phyloP scores from a whole-genome alignment of 495 filamentous ascomycete species.

The Physcia stellaris region DNA sequence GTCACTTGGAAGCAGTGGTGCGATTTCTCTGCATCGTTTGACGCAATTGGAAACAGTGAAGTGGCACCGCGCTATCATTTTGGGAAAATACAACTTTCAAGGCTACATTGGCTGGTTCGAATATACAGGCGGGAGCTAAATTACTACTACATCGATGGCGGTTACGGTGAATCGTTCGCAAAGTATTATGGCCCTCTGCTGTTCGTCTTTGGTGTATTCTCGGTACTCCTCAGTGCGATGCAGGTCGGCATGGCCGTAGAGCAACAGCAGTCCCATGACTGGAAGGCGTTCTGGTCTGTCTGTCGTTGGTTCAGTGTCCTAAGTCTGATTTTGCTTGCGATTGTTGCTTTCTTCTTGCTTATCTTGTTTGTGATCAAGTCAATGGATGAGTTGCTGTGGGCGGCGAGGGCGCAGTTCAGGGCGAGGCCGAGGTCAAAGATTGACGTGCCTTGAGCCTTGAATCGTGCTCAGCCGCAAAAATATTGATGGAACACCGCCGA shows the following conservation, averaged over 20 bases:
- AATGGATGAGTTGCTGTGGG: too few species aligned
- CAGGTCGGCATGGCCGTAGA: constrained; percentile 1
- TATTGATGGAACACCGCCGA: too few species aligned
- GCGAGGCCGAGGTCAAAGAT: too few species aligned
- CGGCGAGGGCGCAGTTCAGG: too few species aligned
- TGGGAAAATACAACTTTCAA: constrained; percentile 24
- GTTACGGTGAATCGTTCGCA: background rate
- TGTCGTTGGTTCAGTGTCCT: too few species aligned
- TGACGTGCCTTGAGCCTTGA: too few species aligned
- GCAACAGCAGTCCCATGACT: background rate
- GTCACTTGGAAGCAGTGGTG: background rate
- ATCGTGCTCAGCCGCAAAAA: too few species aligned
- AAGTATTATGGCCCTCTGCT: too few species aligned
- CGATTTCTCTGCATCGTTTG: background rate
- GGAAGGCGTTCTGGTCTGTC: background rate
- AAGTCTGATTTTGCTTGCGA: too few species aligned
- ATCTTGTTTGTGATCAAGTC: too few species aligned
- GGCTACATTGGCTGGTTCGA: constrained; percentile 15
- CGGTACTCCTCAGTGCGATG: background rate
- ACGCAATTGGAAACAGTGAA: constrained; percentile 2
- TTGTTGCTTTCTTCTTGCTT: too few species aligned
- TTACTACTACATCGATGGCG: background rate
- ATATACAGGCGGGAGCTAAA: background rate
- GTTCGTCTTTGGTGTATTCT: background rate
- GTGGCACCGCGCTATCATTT: constrained; percentile 20